Percentiles rank a stretch among this genome's conserved stretches.
Conservation (phyloP, 768 basidiomycete genomes). For the Suillus subaureus region DNA sequence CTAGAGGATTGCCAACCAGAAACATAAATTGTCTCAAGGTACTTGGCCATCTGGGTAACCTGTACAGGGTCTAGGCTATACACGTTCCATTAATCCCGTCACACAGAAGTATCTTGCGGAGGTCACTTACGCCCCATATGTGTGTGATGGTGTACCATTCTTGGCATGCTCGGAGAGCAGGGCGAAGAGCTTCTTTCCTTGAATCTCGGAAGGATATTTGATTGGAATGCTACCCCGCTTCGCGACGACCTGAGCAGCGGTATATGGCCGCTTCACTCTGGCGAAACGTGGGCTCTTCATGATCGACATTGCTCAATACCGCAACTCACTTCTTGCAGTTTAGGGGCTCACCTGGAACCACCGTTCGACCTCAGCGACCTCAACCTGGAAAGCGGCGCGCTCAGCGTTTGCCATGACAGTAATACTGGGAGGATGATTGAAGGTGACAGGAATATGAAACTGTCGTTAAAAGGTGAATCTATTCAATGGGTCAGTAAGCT, state of each 20-base stretch:
- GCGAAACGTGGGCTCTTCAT: slow-evolving; percentile 84
- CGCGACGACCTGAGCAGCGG: slow-evolving; percentile 88
- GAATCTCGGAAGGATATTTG: slow-evolving; percentile 81
- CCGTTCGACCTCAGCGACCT: slow-evolving; percentile 83
- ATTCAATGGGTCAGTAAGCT: not conserved
- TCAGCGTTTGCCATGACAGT: slow-evolving; percentile 59
- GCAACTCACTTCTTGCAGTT: not conserved
- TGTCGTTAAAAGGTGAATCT: slow-evolving; percentile 6
- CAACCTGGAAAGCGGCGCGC: slow-evolving; percentile 69
- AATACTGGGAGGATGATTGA: slow-evolving; percentile 8
- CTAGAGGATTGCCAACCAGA: slow-evolving; percentile 96
- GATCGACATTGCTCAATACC: slow-evolving; percentile 5
- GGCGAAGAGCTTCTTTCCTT: slow-evolving; percentile 85
- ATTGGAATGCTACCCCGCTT: slow-evolving; percentile 90
- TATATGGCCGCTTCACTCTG: slow-evolving; percentile 87
- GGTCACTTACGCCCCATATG: slow-evolving; percentile 93
- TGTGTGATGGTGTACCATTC: slow-evolving; percentile 83
- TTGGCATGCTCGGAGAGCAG: slow-evolving; percentile 77
- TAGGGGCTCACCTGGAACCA: slow-evolving; percentile 84
- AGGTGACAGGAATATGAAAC: slow-evolving; percentile 26
- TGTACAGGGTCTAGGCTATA: slow-evolving; percentile 96
- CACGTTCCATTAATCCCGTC: slow-evolving; percentile 7
- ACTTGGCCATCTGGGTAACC: slow-evolving; percentile 98
- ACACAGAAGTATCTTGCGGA: not conserved
- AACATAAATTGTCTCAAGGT: slow-evolving; percentile 98